A percentile compares a stretch with the other conserved stretches of the same genome.
phyloP scores from a whole-genome alignment of 495 filamentous ascomycete species.

The Astrocystis sublimbata region DNA sequence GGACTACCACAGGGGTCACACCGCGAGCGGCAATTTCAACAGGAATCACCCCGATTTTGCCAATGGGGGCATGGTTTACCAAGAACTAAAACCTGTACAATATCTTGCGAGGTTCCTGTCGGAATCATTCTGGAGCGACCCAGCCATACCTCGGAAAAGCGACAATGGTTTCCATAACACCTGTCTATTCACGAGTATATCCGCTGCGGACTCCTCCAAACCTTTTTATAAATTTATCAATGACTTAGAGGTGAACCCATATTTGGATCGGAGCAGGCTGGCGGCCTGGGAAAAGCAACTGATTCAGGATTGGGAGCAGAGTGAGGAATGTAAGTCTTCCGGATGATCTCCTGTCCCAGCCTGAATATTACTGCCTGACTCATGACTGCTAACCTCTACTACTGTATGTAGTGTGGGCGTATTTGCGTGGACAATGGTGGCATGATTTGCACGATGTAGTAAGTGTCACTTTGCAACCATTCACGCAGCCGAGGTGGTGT shows the following conservation, averaged over 20 bases:
- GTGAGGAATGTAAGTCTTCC: slow-evolving; percentile 2
- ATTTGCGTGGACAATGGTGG: not conserved
- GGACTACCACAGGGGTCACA: too few species aligned
- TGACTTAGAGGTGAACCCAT: not conserved
- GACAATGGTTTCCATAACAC: slow-evolving; percentile 2
- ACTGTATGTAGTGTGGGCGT: not conserved
- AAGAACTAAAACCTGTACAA: not conserved
- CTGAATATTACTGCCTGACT: not conserved
- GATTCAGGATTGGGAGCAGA: not conserved
- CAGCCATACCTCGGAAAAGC: not conserved
- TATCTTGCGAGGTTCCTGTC: not conserved
- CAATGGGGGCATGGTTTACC: not conserved
- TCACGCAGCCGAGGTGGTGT: too few species aligned
- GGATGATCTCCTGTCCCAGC: not conserved
- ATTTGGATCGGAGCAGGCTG: not conserved
- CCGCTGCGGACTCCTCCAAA: not conserved
- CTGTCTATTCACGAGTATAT: not conserved
- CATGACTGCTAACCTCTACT: not conserved
- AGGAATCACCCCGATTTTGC: not conserved
- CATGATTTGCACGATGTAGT: not conserved
- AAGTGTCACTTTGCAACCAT: not conserved
- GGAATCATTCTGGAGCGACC: slow-evolving; percentile 1
- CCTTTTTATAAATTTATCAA: not conserved
- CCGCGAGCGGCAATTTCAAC: not conserved
- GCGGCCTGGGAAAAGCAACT: not conserved